Evolutionary conservation across 306 rosid species (phyloP).

Genomic region (Corylus avellana): DNA sequence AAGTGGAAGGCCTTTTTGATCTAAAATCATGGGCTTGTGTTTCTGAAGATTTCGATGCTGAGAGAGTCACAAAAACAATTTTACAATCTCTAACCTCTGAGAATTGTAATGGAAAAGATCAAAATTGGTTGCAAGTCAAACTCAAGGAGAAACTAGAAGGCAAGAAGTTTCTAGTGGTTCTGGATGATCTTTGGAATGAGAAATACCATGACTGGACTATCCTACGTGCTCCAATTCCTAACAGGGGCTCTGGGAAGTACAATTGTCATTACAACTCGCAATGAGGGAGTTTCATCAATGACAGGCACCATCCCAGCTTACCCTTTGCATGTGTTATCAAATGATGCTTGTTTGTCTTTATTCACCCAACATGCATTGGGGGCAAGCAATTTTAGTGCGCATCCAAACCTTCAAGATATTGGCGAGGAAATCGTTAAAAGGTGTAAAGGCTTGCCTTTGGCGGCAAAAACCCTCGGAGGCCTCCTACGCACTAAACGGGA

Average conservation of each 20-base stretch:
- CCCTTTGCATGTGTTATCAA: background rate
- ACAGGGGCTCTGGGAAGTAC: slow-evolving; percentile 11
- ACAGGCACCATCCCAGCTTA: background rate
- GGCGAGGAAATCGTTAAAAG: background rate
- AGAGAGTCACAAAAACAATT: background rate
- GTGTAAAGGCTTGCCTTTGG: slow-evolving; percentile 6
- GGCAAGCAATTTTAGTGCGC: background rate
- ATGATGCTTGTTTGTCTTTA: slow-evolving; percentile 1
- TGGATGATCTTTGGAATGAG: slow-evolving; percentile 9
- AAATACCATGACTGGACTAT: slow-evolving; percentile 4
- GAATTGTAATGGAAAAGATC: background rate
- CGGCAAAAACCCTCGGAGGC: slow-evolving; percentile 6
- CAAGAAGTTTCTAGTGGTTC: background rate
- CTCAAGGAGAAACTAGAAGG: background rate
- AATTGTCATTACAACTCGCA: slow-evolving; percentile 15
- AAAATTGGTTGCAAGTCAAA: background rate
- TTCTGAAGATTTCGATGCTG: background rate
- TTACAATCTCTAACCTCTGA: background rate
- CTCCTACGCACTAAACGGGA: background rate
- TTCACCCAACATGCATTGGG: slow-evolving; percentile 15
- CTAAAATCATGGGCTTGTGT: background rate
- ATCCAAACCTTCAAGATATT: background rate
- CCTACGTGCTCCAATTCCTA: background rate
- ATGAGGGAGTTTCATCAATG: background rate
- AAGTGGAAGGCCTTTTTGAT: background rate